Conservation (phyloP, 495 filamentous ascomycete species). For the Aspergillus cristatus region DNA sequence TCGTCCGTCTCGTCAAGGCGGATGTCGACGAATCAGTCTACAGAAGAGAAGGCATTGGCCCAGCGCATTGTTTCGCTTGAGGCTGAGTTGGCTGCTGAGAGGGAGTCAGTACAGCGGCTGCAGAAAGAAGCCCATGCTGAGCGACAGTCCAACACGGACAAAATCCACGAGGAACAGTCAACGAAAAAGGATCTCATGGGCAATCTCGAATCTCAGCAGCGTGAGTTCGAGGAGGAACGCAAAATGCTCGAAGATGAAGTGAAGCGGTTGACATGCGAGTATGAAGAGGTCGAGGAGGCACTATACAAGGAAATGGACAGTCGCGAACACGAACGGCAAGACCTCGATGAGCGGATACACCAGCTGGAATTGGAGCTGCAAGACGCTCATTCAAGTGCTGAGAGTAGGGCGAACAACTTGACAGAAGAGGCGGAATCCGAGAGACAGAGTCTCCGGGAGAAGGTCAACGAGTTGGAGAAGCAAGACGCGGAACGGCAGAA, state of each 20-base stretch:
- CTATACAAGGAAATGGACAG: conserved; percentile 76
- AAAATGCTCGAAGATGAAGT: conserved; percentile 72
- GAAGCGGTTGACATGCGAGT: conserved; percentile 57
- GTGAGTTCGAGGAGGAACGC: conserved; percentile 79
- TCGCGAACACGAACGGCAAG: conserved; percentile 66
- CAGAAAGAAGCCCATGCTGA: conserved; percentile 58
- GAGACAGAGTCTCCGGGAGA: conserved; percentile 35
- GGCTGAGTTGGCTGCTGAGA: conserved; percentile 61
- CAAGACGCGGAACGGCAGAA: conserved; percentile 36
- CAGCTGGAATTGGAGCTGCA: conserved; percentile 63
- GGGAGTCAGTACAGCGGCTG: conserved; percentile 45
- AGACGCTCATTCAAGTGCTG: conserved; percentile 43
- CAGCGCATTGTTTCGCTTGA: conserved; percentile 73
- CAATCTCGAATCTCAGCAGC: conserved; percentile 86
- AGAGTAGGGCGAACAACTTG: conserved; percentile 47
- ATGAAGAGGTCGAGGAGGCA: conserved; percentile 85
- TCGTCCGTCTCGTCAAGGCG: conserved; percentile 59
- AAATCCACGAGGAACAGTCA: conserved; percentile 72
- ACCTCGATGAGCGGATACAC: conserved; percentile 58
- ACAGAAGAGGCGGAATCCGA: conserved; percentile 45
- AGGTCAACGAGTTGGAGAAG: conserved; percentile 41
- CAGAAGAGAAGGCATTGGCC: conserved; percentile 54
- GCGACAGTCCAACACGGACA: conserved; percentile 54
- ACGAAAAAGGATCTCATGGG: conserved; percentile 92
- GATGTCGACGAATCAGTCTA: conserved; percentile 55